Evolutionary conservation across 1,284 basidiomycete genomes (phyloP), one percentile per base, ranked within the genome.

Genomic region (Peniophora sp.): DNA sequence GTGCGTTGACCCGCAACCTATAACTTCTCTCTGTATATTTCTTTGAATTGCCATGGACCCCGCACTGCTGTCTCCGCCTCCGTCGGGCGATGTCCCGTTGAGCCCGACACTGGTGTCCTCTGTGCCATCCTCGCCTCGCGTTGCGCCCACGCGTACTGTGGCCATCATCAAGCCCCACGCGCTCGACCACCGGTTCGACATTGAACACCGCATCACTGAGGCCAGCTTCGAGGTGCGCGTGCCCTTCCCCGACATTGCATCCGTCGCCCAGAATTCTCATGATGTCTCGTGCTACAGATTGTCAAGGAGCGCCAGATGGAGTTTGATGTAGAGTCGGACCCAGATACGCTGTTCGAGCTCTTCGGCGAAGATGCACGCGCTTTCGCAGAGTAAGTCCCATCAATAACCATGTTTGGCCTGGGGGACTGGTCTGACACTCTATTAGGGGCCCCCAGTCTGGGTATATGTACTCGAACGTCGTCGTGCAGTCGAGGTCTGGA

Each of bases 271-370:
- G 10, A 45, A 3, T 15, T 41, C 39, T 22, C n/a, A 41, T 23
- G 10, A 22, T 17, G 20, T 20, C 43, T 15, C 43, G 12, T 10
- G 14, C 23, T 20, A 5, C 54, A 88, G 85, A 88, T 89, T 59
- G 80, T 87, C 50, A 89, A 89, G 64, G 86, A 89, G 65, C 70
- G 86, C 20, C 87, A 87, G 62, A 88, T 89, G 83, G 86, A 88
- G 57, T 88, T 89, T 58, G 86, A 88, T 60, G 74, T 78, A 17
- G 87, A 89, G 60, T 79, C 81, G 9, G 85, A 89, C 57, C 85
- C 84, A 22, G 86, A 89, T 24, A 79, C 80, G 1, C 70, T 89
- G 51, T 82, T 77, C 52, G 86, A 88, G 58, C 66, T 89, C 39
- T 89, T 89, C 60, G 87, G 86, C 18, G 76, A 83, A 37, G 85